Percentiles rank a stretch among this genome's conserved stretches.
Conservation (phyloP, 192 early-diverging fungal species). For the Entomortierella parvispora region DNA sequence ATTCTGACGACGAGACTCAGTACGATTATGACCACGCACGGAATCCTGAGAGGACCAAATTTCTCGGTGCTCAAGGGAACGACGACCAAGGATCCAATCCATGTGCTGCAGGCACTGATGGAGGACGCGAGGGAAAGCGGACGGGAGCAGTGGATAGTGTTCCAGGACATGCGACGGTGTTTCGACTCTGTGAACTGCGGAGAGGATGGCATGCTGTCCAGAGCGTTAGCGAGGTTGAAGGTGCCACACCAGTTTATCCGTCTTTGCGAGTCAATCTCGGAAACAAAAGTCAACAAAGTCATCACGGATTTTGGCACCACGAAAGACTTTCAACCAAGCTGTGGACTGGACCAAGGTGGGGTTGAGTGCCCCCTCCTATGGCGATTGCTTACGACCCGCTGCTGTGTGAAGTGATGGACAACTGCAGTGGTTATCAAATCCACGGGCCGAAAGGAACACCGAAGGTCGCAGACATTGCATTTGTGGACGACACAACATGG, state of each 20-base stretch:
- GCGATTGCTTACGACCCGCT: conserved; percentile 25
- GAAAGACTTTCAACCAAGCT: background rate
- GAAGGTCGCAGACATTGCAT: background rate
- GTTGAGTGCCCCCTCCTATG: conserved; percentile 19
- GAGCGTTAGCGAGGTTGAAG: too few relatives aligned
- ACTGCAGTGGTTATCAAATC: background rate
- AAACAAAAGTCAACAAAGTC: too few relatives aligned
- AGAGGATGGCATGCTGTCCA: conserved; percentile 6
- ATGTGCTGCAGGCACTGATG: background rate
- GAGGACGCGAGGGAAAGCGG: conserved; percentile 10
- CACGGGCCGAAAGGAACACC: background rate
- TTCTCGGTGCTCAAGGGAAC: conserved; percentile 22
- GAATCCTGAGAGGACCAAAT: conserved; percentile 9
- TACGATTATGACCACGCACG: background rate
- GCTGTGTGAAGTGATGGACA: conserved; percentile 5
- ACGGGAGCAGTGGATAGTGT: conserved; percentile 9
- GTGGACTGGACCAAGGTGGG: background rate
- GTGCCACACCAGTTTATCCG: too few relatives aligned
- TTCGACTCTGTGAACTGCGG: conserved; percentile 12
- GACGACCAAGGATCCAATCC: conserved; percentile 15
- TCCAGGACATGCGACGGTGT: conserved; percentile 12
- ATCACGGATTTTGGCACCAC: background rate
- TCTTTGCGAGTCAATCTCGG: too few relatives aligned
- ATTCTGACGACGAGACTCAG: conserved; percentile 7
- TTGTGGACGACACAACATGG: conserved; percentile 17